Conservation (phyloP, 2,329 filamentous ascomycete species). For the Aspergillus texensis region DNA sequence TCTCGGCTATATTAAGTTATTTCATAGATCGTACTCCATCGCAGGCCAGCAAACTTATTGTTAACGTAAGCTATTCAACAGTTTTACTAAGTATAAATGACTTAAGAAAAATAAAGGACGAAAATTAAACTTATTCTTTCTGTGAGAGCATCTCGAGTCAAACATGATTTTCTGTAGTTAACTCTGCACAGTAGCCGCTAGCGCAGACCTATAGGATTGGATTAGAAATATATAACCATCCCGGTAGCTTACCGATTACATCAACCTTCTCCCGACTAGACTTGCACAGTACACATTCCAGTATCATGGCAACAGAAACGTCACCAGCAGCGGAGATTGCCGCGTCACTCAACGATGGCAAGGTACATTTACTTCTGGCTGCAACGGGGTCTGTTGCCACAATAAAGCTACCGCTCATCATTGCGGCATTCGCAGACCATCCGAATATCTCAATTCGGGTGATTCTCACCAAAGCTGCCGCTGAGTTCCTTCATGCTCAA, state of each 20-base stretch:
- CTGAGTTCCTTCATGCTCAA: conserved; percentile 64
- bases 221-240: not conserved
- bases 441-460: conserved; percentile 75
- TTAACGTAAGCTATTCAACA: not conserved
- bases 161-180: not conserved
- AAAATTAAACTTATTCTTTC: not conserved
- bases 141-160: not conserved
- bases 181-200: not conserved
- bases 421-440: conserved; percentile 49
- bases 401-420: conserved; percentile 76
- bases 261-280: not conserved
- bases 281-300: not conserved
- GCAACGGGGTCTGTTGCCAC: conserved; percentile 79
- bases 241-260: not conserved
- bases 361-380: conserved; percentile 55
- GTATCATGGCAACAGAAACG: not conserved
- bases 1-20: rapidly evolving
- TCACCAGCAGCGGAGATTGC: not conserved
- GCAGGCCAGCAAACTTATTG: not conserved
- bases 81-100: not conserved
- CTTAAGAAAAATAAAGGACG: not conserved
- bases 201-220: not conserved
- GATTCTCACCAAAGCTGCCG: conserved; percentile 73
- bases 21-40: not conserved
- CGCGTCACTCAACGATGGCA: conserved; percentile 23